These are phyloP conservation scores for Podospora pseudopauciseta DNA, from an alignment of 495 filamentous ascomycete species.

Conservation along the genomic window DNA sequence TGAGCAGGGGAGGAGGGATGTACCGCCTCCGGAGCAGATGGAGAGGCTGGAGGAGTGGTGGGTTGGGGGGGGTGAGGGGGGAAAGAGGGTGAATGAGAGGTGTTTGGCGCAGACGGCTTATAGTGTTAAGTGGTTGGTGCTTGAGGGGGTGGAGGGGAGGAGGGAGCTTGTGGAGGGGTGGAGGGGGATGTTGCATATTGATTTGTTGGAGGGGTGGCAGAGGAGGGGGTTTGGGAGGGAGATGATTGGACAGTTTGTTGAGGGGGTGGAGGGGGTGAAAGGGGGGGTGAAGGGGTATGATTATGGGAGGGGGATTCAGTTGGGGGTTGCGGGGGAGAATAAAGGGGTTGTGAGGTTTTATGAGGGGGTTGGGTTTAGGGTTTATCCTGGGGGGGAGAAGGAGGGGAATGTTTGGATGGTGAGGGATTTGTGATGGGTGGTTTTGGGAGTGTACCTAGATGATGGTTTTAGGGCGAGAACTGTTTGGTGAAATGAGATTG, in stretches of 20 bases:
- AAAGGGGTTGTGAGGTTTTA: conserved; percentile 43
- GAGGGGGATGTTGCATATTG: conserved; percentile 43
- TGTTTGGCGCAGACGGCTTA: conserved; percentile 39
- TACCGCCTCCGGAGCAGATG: conserved; percentile 25
- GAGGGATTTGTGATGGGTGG: conserved; percentile 27
- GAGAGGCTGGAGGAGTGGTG: conserved; percentile 23
- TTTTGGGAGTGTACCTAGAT: no score
- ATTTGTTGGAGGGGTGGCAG: conserved; percentile 36
- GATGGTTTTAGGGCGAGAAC: no score
- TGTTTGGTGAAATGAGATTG: no score
- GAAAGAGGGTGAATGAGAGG: not conserved
- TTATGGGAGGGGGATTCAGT: conserved; percentile 34
- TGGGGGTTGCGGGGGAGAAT: conserved; percentile 42
- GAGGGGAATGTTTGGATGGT: conserved; percentile 42
- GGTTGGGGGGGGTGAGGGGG: not conserved
- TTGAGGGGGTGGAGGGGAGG: conserved; percentile 31
- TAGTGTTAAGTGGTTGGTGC: conserved; percentile 31
- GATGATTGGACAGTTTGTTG: conserved; percentile 38
- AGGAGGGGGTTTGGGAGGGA: conserved; percentile 37
- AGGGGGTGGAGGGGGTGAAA: conserved; percentile 31
- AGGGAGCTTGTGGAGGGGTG: conserved; percentile 29
- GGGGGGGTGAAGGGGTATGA: conserved; percentile 15
- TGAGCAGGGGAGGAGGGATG: conserved; percentile 19
- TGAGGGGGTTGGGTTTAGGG: conserved; percentile 39
- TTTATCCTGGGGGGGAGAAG: conserved; percentile 33